Conservation (phyloP, 2,329 filamentous ascomycete genomes). For the Colletotrichum sp. region DNA sequence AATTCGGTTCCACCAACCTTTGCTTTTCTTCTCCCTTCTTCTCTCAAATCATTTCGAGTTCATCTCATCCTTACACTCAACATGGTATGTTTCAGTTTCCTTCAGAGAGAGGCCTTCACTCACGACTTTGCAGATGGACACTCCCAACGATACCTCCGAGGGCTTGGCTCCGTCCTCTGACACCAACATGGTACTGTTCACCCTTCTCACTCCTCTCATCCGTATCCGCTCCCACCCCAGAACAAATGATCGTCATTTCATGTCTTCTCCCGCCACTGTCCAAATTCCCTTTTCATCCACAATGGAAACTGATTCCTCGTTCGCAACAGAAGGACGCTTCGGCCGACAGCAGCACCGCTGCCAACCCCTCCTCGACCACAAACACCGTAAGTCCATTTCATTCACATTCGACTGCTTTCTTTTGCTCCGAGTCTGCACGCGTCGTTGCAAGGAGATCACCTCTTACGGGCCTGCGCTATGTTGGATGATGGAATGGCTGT, state of each 20-base stretch:
- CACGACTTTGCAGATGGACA: neutral
- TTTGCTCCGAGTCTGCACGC: neutral
- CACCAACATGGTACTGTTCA: neutral
- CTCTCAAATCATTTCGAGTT: neutral
- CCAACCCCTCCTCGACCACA: neutral
- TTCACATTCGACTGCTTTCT: neutral
- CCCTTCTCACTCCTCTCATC: neutral
- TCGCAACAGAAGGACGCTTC: neutral
- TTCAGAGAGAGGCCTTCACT: neutral
- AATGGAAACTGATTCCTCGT: neutral
- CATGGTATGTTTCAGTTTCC: neutral
- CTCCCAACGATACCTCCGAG: neutral
- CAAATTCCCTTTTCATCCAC: neutral
- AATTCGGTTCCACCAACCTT: neutral
- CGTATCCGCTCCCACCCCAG: neutral
- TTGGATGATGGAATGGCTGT: too few species aligned
- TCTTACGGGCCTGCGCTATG: neutral
- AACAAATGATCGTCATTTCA: fast-evolving
- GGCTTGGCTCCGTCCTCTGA: neutral
- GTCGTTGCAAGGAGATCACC: neutral
- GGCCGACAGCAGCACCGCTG: neutral
- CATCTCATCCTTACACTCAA: neutral
- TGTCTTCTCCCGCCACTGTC: neutral
- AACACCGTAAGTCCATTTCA: neutral
- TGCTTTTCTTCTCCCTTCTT: neutral